Conservation (phyloP, 345 rosid genomes). For the Bruguiera gymnorhiza region DNA sequence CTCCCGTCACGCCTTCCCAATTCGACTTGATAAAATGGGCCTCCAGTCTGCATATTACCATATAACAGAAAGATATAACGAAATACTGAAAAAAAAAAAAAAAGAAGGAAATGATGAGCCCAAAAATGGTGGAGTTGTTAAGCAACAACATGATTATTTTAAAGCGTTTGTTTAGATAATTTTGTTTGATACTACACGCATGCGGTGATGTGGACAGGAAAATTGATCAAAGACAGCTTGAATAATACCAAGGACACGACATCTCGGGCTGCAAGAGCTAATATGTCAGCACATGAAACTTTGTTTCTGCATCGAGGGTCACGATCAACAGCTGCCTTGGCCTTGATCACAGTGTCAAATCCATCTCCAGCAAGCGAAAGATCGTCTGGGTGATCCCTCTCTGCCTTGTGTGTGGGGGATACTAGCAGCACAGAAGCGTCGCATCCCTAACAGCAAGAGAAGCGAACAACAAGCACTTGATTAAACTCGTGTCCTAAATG, state of each 20-base stretch:
- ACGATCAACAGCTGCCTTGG: conserved; percentile 74
- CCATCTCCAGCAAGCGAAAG: conserved; percentile 68
- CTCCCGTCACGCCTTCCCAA: conserved; percentile 79
- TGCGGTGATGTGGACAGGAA: background rate
- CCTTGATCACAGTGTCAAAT: conserved; percentile 79
- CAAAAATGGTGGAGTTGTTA: background rate
- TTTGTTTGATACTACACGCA: background rate
- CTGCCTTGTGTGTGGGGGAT: conserved; percentile 31
- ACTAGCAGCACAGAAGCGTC: conserved; percentile 55
- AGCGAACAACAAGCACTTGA: background rate
- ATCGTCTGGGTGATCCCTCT: conserved; percentile 62
- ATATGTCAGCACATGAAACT: conserved; percentile 92
- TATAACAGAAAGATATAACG: background rate
- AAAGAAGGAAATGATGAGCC: background rate
- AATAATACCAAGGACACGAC: conserved; percentile 52
- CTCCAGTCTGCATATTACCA: conserved; percentile 56
- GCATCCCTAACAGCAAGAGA: conserved; percentile 44
- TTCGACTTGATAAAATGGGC: conserved; percentile 72
- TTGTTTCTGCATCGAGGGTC: conserved; percentile 71
- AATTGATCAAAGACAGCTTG: background rate
- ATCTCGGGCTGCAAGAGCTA: conserved; percentile 87
- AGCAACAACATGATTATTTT: background rate
- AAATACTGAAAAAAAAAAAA: too few relatives aligned
- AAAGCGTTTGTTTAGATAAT: background rate
- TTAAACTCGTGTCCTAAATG: background rate